Base-by-base conservation (phyloP, 306 rosid genomes). In the Sesbania bispinosa region DNA sequence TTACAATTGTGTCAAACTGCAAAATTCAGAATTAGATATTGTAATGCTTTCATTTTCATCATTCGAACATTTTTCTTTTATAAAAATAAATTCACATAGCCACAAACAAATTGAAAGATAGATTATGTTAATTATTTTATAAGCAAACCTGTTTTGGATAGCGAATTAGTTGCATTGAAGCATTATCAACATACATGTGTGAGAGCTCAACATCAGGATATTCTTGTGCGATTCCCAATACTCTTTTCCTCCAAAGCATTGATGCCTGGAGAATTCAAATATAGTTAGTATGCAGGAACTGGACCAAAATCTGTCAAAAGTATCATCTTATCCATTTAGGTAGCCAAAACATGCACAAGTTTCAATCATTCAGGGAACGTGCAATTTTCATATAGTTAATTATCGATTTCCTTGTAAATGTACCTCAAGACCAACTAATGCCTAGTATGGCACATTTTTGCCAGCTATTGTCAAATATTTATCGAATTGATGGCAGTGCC, bases 151-250 rank as follows among this genome's bases (percentile, higher is more conserved):
- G 98, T 74, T 90, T 94, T 33, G 97, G 98, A 71, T 87, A 41
- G 43, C 98, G 96, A 82, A 94, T 70, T 46, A 90, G 86, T 79
- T 94, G 98, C 98, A 94, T 89, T 55, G 98, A 79, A 29, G 97
- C 96, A 61, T 94, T 94, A 77, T 94, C 97, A 75, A 90, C 95
- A 71, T 94, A 94, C 98, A 90, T 90, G 95, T 90, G 97, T 4
- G 96, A 86, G 79, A 90, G 95, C 81, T 94, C 98, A 48, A 94
- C 73, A 73, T 89, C 98, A 16, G 98, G 95, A 83, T 84, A 94
- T 51, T 89, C 95, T 63, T 73, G 65, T 36, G 97, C 88, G 27
- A 89, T 69, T 55, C 77, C 87, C n/a, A 10, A 16, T 58, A 94
- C 85, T 80, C 89, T 88, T 77, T 74, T 94, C 77, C 98, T 87